These are phyloP conservation scores for Didymella lethalis DNA, from an alignment of 2,329 filamentous ascomycete genomes.

Conservation along the genomic window DNA sequence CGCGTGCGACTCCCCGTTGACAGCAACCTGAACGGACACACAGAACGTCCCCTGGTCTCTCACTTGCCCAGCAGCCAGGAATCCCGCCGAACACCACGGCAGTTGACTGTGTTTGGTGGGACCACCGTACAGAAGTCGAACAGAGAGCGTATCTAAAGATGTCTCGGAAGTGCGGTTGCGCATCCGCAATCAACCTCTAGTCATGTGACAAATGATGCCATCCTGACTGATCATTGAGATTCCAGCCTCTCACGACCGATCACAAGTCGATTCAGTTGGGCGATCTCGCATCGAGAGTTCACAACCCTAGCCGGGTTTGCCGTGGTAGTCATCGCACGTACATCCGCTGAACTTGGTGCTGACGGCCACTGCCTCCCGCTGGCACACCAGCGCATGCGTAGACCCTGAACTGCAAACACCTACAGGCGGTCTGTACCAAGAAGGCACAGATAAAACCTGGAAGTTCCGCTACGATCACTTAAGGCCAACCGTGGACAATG, in stretches of 20 bases:
- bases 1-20: slow-evolving; percentile 31
- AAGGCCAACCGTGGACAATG: background rate
- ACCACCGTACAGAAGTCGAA: slow-evolving; percentile 10
- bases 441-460: background rate
- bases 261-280: slow-evolving; percentile 1
- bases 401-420: slow-evolving; percentile 23
- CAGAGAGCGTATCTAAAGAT: slow-evolving; percentile 15
- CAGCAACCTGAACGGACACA: slow-evolving; percentile 28
- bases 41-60: slow-evolving; percentile 21
- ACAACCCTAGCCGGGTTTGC: slow-evolving; percentile 6
- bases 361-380: slow-evolving; percentile 33
- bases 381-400: slow-evolving; percentile 9
- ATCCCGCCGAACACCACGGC: slow-evolving; percentile 12
- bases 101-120: slow-evolving; percentile 8
- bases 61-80: slow-evolving; percentile 6
- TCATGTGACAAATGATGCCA: slow-evolving; percentile 16
- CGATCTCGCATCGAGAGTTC: slow-evolving; percentile 8
- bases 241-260: slow-evolving; percentile 10
- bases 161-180: slow-evolving; percentile 15
- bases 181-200: slow-evolving; percentile 11
- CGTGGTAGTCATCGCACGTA: slow-evolving; percentile 25
- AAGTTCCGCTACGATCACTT: background rate
- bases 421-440: slow-evolving; percentile 17
- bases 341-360: slow-evolving; percentile 21
- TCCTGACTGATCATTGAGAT: slow-evolving; percentile 1